A percentile compares a stretch with the other conserved stretches of the same genome.
Conservation (phyloP, 805 yeast genomes). For the Saccharomycopsis sp. region DNA sequence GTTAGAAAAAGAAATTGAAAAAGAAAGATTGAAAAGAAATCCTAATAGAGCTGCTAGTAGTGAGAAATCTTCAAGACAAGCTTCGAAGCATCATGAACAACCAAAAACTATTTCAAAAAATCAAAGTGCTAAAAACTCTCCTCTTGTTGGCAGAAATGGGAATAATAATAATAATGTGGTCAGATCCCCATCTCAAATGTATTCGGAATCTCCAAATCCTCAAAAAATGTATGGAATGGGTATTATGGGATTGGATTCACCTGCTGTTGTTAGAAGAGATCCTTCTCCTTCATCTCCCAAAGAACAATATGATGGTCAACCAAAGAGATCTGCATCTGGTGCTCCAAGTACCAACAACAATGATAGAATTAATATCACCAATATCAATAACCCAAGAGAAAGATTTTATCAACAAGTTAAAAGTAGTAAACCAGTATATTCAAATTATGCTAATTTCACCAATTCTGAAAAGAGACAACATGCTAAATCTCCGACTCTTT, state of each 20-base stretch:
- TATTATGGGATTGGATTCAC: slow-evolving; percentile 15
- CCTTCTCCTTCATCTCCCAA: slow-evolving; percentile 1
- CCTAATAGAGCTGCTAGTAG: slow-evolving; percentile 5
- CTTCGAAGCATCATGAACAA: background rate
- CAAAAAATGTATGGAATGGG: slow-evolving; percentile 16
- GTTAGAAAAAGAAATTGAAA: slow-evolving; percentile 2
- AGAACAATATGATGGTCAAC: background rate
- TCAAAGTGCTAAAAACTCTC: slow-evolving; percentile 5
- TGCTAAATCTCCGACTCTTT: slow-evolving; percentile 12
- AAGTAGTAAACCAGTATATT: slow-evolving; percentile 5
- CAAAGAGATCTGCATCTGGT: background rate
- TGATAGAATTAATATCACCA: background rate
- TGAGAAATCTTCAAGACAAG: background rate
- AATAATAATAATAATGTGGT: background rate
- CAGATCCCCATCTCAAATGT: slow-evolving; percentile 1
- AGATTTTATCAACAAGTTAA: slow-evolving; percentile 6
- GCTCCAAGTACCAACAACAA: background rate
- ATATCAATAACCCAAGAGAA: slow-evolving; percentile 6
- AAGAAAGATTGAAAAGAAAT: slow-evolving; percentile 4
- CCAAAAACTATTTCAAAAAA: background rate
- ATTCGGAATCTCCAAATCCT: slow-evolving; percentile 8
- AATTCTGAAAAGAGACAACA: slow-evolving; percentile 5
- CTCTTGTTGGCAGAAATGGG: background rate
- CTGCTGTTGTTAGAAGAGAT: slow-evolving; percentile 15
- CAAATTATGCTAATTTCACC: slow-evolving; percentile 4